A percentile compares a stretch with the other conserved stretches of the same genome.
phyloP scores from a whole-genome alignment of 2,329 filamentous ascomycete genomes.

The Ophiosphaerella herpotricha region DNA sequence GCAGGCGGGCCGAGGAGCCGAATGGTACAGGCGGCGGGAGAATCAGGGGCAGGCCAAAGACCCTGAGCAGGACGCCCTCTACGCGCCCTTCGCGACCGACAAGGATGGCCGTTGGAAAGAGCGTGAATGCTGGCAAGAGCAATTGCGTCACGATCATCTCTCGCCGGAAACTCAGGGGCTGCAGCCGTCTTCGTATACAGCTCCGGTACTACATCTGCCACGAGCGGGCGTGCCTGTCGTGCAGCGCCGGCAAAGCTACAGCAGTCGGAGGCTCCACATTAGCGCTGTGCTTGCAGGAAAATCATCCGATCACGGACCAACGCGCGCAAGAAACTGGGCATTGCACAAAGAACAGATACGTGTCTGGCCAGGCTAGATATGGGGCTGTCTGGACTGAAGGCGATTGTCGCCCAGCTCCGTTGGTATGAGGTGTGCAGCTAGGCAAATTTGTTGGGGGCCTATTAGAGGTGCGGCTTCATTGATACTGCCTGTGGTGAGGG shows the following conservation, averaged over 20 bases:
- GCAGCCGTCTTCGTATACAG: conserved; percentile 5
- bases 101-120: not conserved
- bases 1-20: too few relatives aligned
- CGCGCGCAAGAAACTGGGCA: not conserved
- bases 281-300: not conserved
- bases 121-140: conserved; percentile 2
- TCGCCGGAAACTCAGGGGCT: conserved; percentile 1
- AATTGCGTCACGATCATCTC: conserved; percentile 7
- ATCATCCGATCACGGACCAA: conserved; percentile 4
- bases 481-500: too few relatives aligned
- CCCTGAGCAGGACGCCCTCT: conserved; percentile 13
- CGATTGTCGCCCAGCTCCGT: not conserved
- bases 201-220: conserved; percentile 12
- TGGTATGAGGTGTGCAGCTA: too few relatives aligned
- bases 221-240: not conserved
- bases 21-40: too few relatives aligned
- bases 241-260: not conserved
- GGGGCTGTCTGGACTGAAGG: not conserved
- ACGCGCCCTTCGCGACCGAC: conserved; percentile 8
- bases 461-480: too few relatives aligned
- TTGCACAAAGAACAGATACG: not conserved
- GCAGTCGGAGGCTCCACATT: not conserved
- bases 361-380: conserved; percentile 3
- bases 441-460: too few relatives aligned
- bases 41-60: conserved; percentile 15